A percentile compares a stretch with the other conserved stretches of the same genome.
These are phyloP conservation scores for Eurotiales sp. DNA, from an alignment of 2,329 filamentous ascomycete species.

Conservation along the genomic window DNA sequence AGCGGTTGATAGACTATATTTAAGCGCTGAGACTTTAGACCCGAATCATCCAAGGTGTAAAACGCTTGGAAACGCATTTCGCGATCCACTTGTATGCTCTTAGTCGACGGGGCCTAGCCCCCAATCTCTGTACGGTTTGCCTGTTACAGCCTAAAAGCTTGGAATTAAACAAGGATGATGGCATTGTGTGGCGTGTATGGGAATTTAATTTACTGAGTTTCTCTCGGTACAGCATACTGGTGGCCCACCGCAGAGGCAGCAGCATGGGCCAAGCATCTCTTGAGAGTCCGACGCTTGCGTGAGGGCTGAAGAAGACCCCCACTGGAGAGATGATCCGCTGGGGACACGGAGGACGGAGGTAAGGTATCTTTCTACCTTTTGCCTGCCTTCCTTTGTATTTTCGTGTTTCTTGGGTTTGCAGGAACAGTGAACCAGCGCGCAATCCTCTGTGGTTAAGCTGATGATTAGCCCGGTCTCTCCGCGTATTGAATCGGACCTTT, in stretches of 20 bases:
- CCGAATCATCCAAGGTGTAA: background rate
- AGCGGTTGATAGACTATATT: background rate
- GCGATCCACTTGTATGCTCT: background rate
- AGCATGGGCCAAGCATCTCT: too few relatives aligned
- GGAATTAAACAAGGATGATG: background rate
- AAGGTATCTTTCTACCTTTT: too few relatives aligned
- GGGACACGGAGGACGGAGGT: too few relatives aligned
- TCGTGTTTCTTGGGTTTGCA: too few relatives aligned
- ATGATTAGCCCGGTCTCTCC: too few relatives aligned
- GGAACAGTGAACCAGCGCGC: too few relatives aligned
- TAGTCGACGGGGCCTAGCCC: conserved; percentile 8
- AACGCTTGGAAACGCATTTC: background rate
- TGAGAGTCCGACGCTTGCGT: background rate
- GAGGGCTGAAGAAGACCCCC: background rate
- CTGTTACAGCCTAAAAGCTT: background rate
- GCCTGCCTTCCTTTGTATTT: too few relatives aligned
- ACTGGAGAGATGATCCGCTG: background rate
- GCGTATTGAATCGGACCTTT: too few relatives aligned
- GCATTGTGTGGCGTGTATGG: background rate
- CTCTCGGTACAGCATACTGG: too few relatives aligned
- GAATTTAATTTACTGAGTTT: too few relatives aligned
- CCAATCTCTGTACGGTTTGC: background rate
- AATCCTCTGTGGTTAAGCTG: too few relatives aligned
- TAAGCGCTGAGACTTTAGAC: background rate
- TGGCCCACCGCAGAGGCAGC: too few relatives aligned